A percentile compares a stretch with the other conserved stretches of the same genome.
Evolutionary conservation across 495 filamentous ascomycete genomes (phyloP).

Genomic region (Cercophora scortea): DNA sequence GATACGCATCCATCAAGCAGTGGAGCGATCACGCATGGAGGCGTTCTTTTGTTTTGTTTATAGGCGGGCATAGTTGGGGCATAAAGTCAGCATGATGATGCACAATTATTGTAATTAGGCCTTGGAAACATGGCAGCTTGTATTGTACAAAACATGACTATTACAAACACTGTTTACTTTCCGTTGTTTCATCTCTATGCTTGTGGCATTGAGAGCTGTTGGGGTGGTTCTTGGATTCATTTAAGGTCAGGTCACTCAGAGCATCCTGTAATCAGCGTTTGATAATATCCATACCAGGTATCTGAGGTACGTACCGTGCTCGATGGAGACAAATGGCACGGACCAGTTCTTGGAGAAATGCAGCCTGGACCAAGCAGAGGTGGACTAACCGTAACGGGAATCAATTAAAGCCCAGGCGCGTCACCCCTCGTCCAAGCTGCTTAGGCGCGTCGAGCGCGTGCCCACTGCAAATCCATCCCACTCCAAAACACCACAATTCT

Average conservation of each 20-base stretch:
- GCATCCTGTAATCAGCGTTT: too few relatives aligned
- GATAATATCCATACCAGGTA: too few relatives aligned
- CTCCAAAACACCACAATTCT: not conserved
- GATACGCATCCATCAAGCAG: not conserved
- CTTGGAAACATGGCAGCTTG: slow-evolving; percentile 2
- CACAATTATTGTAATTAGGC: slow-evolving; percentile 13
- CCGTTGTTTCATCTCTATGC: too few relatives aligned
- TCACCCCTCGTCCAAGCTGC: slow-evolving; percentile 4
- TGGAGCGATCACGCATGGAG: not conserved
- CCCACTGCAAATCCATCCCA: slow-evolving; percentile 5
- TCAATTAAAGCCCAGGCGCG: slow-evolving; percentile 21
- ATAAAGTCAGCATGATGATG: not conserved
- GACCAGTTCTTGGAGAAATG: too few relatives aligned
- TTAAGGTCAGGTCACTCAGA: too few relatives aligned
- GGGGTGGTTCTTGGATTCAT: too few relatives aligned
- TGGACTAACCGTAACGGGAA: slow-evolving; percentile 8
- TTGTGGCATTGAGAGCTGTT: too few relatives aligned
- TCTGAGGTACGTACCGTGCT: too few relatives aligned
- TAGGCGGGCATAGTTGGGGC: not conserved
- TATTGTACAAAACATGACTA: not conserved
- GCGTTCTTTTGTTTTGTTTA: slow-evolving; percentile 8
- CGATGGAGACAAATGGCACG: too few relatives aligned
- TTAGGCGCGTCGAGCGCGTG: slow-evolving; percentile 12
- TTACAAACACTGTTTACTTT: not conserved
- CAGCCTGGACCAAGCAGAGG: too few relatives aligned